Base-by-base conservation (phyloP, 2,329 filamentous ascomycete genomes). In the Aspergillus fischeri region DNA sequence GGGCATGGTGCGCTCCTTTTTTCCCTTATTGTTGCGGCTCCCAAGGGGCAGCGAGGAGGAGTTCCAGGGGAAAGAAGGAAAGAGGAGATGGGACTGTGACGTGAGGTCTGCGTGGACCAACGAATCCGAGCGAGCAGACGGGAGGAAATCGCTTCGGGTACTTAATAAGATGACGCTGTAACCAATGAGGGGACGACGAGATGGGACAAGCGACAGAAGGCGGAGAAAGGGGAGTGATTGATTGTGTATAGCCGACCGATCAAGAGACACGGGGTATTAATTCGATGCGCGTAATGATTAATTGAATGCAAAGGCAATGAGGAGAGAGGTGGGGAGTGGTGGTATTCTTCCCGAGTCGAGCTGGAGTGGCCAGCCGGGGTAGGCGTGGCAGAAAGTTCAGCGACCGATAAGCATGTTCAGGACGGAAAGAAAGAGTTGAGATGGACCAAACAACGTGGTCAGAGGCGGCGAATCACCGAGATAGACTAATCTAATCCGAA, bases 1-100 rank as follows among this genome's bases (percentile, higher is more conserved):
- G 54, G 75, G 73, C 75, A 76, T 76, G 59, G 60, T 70, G 44
- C 44, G 21, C 20, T 47, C 24, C 24, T 47, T 24, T 61, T 55
- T 51, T n/a, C 32, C 32, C 6, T 38, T 56, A 29, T 59, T 56
- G 56, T 50, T 55, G 49, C 20, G 44, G 52, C 54, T 52, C 48
- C 51, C 56, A 47, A 25, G 49, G 59, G 38, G 50, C 28, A 21
- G 35, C 28, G 41, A 42, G 44, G 35, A 25, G 24, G 44, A 32
- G 32, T 24, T 51, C 24, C 24, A 41, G 49, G 41, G 42, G 41
- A 35, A 29, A 41, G 53, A 48, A 11, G 24, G 48, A n/a, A 35
- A 42, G 29, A 52, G 38, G 29, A 32, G 32, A 44, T 51, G 27
- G 27, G 55, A 42, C 24, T 21, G 52, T 58, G 55, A 52, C 52